Evolutionary conservation across 805 yeast species (phyloP), one percentile per base, ranked within the genome.

Genomic region (Wickerhamomyces strasburgensis): DNA sequence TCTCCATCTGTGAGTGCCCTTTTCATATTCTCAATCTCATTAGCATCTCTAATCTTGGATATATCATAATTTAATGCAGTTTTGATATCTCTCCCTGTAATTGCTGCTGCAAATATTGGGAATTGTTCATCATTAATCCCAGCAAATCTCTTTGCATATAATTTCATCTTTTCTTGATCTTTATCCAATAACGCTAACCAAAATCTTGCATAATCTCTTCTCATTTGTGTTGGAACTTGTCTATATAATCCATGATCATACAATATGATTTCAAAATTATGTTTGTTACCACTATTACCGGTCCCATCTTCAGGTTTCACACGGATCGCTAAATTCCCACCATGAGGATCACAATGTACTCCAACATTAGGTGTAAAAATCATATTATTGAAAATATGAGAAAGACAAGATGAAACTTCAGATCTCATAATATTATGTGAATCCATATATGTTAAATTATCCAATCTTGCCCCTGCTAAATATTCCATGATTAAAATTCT

Each of bases 291-390:
- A 3, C 41, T 40, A 35, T 41, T 48, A 8, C 10, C 25, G 11
- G 25, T 8, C 25, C 40, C 57, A 21, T 49, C 47, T 14, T 50
- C 43, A 6, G 59, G 50, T 14, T 64, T 48, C 1, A 69, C 62
- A 38, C 88, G 67, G 16, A 93, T 86, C 0, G 98, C 96, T 41
- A 93, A 65, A 53, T 93, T 93, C 0, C 99, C 99, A 9, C 95
- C 96, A 58, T 93, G 99, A 1, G 98, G 98, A 58, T 93, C 99
- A 64, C 98, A 93, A 58, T 93, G 99, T 29, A 93, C 74, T 1
- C 90, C 86, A 16, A 87, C 95, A 19, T 78, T 80, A 1, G 96
- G 95, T 2, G 94, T 82, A 65, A 93, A 93, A 28, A 93, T 87
- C 99, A 93, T 93, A 54, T 78, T 80, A 64, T 90, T 86, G 67